Evolutionary conservation across 2,329 filamentous ascomycete species (phyloP).

Genomic region (Phialophora expanda): DNA sequence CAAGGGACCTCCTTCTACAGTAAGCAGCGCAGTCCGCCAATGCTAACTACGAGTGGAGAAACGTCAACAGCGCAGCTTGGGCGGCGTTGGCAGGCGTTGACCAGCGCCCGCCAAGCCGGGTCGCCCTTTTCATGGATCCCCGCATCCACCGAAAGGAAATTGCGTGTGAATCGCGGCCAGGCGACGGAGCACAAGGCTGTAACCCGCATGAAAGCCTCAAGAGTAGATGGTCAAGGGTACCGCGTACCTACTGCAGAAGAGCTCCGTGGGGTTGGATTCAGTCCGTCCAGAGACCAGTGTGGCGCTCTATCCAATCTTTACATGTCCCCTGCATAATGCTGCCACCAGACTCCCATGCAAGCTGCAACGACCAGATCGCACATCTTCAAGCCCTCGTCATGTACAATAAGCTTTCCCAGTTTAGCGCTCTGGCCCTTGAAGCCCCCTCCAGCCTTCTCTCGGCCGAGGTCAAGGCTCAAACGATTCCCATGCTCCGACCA

Average conservation of each 20-base stretch:
- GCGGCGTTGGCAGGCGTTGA: neutral
- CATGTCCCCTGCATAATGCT: slow-evolving; percentile 71
- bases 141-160: slow-evolving; percentile 10
- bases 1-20: slow-evolving; percentile 24
- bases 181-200: neutral
- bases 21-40: slow-evolving; percentile 21
- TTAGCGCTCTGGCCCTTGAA: slow-evolving; percentile 86
- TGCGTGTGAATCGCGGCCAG: slow-evolving; percentile 4
- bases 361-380: slow-evolving; percentile 88
- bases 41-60: slow-evolving; percentile 16
- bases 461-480: slow-evolving; percentile 76
- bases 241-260: neutral
- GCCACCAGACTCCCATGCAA: slow-evolving; percentile 94
- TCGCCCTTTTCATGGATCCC: slow-evolving; percentile 10
- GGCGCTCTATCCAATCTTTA: neutral
- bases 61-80: slow-evolving; percentile 15
- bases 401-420: slow-evolving; percentile 87
- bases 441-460: slow-evolving; percentile 84
- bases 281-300: neutral
- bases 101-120: slow-evolving; percentile 12
- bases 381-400: slow-evolving; percentile 93
- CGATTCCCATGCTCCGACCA: slow-evolving; percentile 40
- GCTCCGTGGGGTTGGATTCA: neutral
- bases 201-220: neutral
- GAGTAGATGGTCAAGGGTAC: neutral